Percentiles rank a stretch among this genome's conserved stretches.
phyloP scores from a whole-genome alignment of 2,329 filamentous ascomycete genomes.

The Epichloe gansuensis region DNA sequence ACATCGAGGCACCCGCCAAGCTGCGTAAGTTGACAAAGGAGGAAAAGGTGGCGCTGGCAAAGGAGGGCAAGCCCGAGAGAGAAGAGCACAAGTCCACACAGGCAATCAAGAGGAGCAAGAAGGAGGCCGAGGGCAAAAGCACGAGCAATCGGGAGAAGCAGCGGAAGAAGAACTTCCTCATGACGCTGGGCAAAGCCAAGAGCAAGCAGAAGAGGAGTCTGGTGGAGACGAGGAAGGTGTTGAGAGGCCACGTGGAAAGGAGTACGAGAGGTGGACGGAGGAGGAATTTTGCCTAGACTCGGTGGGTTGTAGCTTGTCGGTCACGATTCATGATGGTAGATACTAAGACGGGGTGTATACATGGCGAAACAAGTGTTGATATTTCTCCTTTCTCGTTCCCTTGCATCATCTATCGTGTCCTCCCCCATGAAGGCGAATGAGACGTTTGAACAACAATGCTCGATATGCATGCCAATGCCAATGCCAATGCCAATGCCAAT shows the following conservation, averaged over 20 bases:
- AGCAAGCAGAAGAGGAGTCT: slow-evolving; percentile 90
- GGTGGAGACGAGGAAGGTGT: slow-evolving; percentile 66
- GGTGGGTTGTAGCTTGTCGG: neutral
- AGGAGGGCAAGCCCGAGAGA: slow-evolving; percentile 66
- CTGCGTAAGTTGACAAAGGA: slow-evolving; percentile 80
- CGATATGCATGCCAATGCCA: no score
- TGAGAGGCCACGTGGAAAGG: slow-evolving; percentile 71
- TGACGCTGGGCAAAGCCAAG: slow-evolving; percentile 95
- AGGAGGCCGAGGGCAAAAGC: slow-evolving; percentile 81
- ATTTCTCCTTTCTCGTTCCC: no score
- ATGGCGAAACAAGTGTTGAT: no score
- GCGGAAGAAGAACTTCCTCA: slow-evolving; percentile 94
- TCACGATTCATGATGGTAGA: neutral
- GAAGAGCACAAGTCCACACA: slow-evolving; percentile 76
- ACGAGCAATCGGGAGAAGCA: slow-evolving; percentile 96
- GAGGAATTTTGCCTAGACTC: slow-evolving; percentile 40
- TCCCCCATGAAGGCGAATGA: no score
- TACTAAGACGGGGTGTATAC: no score
- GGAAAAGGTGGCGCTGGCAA: slow-evolving; percentile 72
- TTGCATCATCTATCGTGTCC: no score
- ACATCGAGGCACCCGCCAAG: slow-evolving; percentile 77
- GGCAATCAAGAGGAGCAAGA: slow-evolving; percentile 74
- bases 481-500: no score
- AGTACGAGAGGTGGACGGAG: slow-evolving; percentile 74
- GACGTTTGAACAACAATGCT: no score